phyloP scores from a whole-genome alignment of 192 early-diverging fungal species.

The Backusella mclennaniae region DNA sequence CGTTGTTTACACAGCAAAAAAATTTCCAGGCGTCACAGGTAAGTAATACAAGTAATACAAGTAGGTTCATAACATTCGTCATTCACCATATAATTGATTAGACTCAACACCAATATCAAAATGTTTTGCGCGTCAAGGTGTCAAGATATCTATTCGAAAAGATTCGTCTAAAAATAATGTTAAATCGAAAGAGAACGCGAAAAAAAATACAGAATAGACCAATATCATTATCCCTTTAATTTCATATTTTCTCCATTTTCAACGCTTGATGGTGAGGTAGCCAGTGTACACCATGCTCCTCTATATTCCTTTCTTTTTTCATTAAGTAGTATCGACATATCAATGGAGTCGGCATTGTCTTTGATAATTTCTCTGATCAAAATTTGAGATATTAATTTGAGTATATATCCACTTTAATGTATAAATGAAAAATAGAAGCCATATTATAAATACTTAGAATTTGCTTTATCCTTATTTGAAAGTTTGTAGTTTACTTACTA shows the following conservation, averaged over 20 bases:
- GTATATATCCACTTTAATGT: not conserved
- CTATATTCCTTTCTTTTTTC: not conserved
- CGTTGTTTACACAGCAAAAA: conserved; percentile 71
- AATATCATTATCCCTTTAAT: not conserved
- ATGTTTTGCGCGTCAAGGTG: conserved; percentile 71
- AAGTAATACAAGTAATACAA: conserved; percentile 10
- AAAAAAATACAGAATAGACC: not conserved
- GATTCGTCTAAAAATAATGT: conserved; percentile 13
- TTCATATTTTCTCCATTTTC: not conserved
- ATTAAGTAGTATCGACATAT: not conserved
- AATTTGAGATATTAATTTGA: not conserved
- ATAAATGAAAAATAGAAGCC: not conserved
- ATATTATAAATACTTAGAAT: not conserved
- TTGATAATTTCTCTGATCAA: not conserved
- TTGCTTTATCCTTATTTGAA: not conserved
- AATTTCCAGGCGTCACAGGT: conserved; percentile 68
- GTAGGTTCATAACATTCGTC: not conserved
- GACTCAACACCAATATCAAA: conserved; percentile 72
- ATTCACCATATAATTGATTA: conserved; percentile 1
- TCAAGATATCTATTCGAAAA: conserved; percentile 76
- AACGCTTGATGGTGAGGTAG: not conserved
- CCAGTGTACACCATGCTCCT: not conserved
- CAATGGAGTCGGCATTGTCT: not conserved
- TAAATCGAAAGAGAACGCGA: not conserved
- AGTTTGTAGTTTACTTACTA: not conserved